These are phyloP conservation scores for Alternaria gaisen DNA, from an alignment of 2,329 filamentous ascomycete genomes.

Conservation along the genomic window DNA sequence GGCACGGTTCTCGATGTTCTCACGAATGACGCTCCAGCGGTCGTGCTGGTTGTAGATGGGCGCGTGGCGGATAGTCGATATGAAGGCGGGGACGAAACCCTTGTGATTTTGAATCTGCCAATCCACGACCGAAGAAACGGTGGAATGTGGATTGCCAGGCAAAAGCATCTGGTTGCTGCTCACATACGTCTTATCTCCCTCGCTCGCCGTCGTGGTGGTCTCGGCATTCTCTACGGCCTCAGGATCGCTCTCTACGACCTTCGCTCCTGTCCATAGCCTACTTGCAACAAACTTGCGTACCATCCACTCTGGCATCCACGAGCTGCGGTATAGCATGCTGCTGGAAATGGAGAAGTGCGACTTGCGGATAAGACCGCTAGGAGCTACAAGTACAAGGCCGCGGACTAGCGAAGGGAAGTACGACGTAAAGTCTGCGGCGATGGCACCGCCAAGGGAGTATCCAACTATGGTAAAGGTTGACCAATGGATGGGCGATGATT, in stretches of 20 bases:
- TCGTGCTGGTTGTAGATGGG: constrained; percentile 72
- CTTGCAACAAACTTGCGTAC: constrained; percentile 56
- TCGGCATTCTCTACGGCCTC: constrained; percentile 32
- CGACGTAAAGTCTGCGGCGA: constrained; percentile 73
- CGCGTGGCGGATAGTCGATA: constrained; percentile 74
- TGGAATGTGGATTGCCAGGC: constrained; percentile 60
- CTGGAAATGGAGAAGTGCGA: constrained; percentile 68
- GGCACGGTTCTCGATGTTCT: constrained; percentile 41
- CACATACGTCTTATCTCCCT: constrained; percentile 33
- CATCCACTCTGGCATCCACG: constrained; percentile 67
- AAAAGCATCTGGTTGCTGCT: constrained; percentile 55
- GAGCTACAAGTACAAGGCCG: constrained; percentile 78
- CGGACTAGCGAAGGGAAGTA: constrained; percentile 74
- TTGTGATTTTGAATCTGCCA: constrained; percentile 75
- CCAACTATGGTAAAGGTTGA: constrained; percentile 74
- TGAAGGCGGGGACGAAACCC: constrained; percentile 75
- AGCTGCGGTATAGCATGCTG: constrained; percentile 69
- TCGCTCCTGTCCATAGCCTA: constrained; percentile 41
- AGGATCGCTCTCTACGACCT: constrained; percentile 38
- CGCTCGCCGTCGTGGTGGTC: constrained; percentile 16
- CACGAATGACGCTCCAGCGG: constrained; percentile 68
- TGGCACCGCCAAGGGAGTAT: constrained; percentile 81
- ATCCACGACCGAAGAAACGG: constrained; percentile 68
- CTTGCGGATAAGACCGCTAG: constrained; percentile 76
- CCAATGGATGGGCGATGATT: constrained; percentile 69